Base-by-base conservation (phyloP, 176 grass and related monocot species). In the Juncus effusus region DNA sequence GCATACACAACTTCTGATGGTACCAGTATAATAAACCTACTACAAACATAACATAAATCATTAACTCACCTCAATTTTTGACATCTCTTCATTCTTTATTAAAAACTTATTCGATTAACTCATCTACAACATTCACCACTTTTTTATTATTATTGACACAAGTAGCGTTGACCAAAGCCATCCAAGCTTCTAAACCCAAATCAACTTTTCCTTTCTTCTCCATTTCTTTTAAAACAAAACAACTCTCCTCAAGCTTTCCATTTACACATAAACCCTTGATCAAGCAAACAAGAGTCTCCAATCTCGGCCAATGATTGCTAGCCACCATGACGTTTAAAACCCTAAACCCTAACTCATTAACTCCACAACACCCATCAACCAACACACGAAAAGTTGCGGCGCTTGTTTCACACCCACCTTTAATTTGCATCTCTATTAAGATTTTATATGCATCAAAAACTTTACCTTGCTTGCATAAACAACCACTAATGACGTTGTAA, bases 371-470 rank as follows among this genome's bases (percentile, higher is more conserved):
- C 38, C 85, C 90, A 60, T 83, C 90, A 10, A 88, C 72, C 65
- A 79, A 54, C 49, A 68, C 53, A 14, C 67, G 76, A 56, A 70
- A 79, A 3, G 82, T 85, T 4, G 85, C 79, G 0, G 90, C 90
- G 56, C 79, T 78, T 4, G 85, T 85, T 40, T 12, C 10, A 72
- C 68, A 72, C 0, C 37, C 14, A 5, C 69, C 85, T 56, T 89
- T 95, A 5, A 86, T 60, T 86, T 95, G 85, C 90, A 89, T 95
- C 42, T 89, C 85, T 3, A 86, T 71, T 41, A 95, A 63, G 40
- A 76, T 79, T 74, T 59, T 75, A 68, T 86, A 84, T 51, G 85
- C 90, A 42, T 89, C 79, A 4, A 5, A 69, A n/a, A 64, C 79
- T 73, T 51, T 85, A 40, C 79, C 79, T 14, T 56, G 14, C 56